Base-by-base conservation (phyloP, 768 basidiomycete genomes). In the Heimioporus sp. region DNA sequence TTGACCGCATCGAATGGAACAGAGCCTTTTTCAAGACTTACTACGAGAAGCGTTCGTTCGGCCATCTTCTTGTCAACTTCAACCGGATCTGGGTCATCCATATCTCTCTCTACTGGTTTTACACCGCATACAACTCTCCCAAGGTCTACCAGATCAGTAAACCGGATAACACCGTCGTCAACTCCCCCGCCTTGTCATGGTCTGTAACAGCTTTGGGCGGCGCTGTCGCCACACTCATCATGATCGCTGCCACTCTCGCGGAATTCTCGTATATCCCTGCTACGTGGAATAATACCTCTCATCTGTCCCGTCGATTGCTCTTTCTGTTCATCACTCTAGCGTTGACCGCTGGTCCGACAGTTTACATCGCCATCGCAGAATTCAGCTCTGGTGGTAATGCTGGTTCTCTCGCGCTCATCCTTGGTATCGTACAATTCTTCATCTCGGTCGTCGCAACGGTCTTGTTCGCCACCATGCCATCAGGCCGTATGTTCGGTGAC, bases 81-180 rank as follows among this genome's bases (percentile, higher is more conserved):
- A 98, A 98, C 75, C 91, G 96, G 43, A 92, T 99, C 61, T 99
- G 97, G 95, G 93, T 98, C 70, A 88, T 96, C 56, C 97, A 98
- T 73, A 77, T 99, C 52, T 83, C 95, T 31, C 72, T 98, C 66
- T 98, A 87, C 78, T 98, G 88, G 82, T 98, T 86, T 74, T 98
- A 97, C 75, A 98, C 95, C 17, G 79, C 96, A 36, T 97, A 80
- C 76, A 98, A 98, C 72, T 88, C 94, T 15, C 92, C 92, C 1
- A 83, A 80, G 34, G 76, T 98, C 62, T 99, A 98, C 65, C 77
- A 78, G 24, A 71, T 80, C 49, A 48, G 15, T n/a, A 51, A 16
- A 51, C 0, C 55, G 13, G 47, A 62, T 4, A 69, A 69, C 32
- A 72, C 74, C 28, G 76, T 76, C 17, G 74, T 77, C 12, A 80